Evolutionary conservation across 2,329 filamentous ascomycete genomes (phyloP).

Genomic region (Penicillium brevicompactum): DNA sequence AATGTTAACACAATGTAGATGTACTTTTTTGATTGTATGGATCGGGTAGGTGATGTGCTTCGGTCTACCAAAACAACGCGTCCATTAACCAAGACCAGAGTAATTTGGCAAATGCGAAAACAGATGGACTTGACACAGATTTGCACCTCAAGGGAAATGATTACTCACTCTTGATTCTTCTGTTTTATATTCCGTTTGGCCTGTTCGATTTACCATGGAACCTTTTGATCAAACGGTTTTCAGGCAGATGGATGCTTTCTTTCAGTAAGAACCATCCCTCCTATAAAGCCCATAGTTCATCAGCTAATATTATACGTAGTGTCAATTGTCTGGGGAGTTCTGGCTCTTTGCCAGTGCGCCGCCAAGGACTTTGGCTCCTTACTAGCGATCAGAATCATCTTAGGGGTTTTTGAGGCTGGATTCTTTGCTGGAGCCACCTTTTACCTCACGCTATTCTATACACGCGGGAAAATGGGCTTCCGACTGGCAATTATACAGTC

Average conservation of each 20-base stretch:
- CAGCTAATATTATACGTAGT: constrained; percentile 19
- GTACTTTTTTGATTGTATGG: constrained; percentile 43
- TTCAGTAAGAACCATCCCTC: constrained; percentile 13
- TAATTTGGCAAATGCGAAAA: constrained; percentile 51
- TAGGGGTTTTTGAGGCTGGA: constrained; percentile 52
- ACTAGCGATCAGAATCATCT: constrained; percentile 50
- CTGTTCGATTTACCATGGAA: constrained; percentile 53
- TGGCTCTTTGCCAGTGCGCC: constrained; percentile 51
- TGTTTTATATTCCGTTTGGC: constrained; percentile 56
- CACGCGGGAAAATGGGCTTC: constrained; percentile 44
- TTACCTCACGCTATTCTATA: constrained; percentile 55
- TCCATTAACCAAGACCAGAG: constrained; percentile 25
- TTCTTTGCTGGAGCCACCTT: constrained; percentile 60
- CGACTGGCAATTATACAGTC: constrained; percentile 50
- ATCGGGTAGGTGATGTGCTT: constrained; percentile 22
- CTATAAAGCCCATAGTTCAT: constrained; percentile 40
- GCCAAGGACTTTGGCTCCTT: constrained; percentile 53
- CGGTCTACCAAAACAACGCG: too few species aligned
- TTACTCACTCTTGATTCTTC: constrained; percentile 40
- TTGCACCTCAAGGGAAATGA: constrained; percentile 38
- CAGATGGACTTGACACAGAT: constrained; percentile 51
- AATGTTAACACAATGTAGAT: constrained; percentile 22
- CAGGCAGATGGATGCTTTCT: constrained; percentile 46
- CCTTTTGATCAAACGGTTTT: constrained; percentile 42
- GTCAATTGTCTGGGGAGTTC: constrained; percentile 32